Percentiles rank a stretch among this genome's conserved stretches.
These are phyloP conservation scores for Vigna mungo DNA, from an alignment of 306 rosid genomes.

Conservation along the genomic window DNA sequence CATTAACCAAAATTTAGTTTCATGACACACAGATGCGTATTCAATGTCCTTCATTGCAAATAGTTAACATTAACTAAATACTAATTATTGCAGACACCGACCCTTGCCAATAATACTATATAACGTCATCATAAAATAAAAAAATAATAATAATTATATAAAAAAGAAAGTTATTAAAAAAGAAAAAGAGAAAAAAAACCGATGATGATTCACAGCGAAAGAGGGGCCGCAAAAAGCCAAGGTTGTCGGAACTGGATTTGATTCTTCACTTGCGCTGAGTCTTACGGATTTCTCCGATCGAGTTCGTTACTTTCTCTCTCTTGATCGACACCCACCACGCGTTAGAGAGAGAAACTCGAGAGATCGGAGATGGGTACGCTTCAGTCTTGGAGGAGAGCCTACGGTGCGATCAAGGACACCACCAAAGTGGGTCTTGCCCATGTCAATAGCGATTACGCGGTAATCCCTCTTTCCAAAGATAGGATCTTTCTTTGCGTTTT, in stretches of 20 bases:
- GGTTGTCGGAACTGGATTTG: conserved; percentile 38
- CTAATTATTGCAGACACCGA: conserved; percentile 1
- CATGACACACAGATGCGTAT: not conserved
- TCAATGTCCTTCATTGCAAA: conserved; percentile 11
- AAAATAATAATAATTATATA: not conserved
- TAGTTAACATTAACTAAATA: conserved; percentile 2
- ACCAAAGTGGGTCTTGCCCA: conserved; percentile 99
- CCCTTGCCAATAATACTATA: not conserved
- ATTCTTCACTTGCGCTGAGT: conserved; percentile 36
- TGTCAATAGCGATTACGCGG: conserved; percentile 99
- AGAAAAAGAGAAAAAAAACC: not conserved
- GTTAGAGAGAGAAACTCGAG: conserved; percentile 46
- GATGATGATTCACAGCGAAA: conserved; percentile 45
- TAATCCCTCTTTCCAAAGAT: conserved; percentile 39
- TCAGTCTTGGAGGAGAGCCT: conserved; percentile 97
- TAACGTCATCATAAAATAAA: not conserved
- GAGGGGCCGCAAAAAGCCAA: conserved; percentile 46
- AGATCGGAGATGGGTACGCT: conserved; percentile 85
- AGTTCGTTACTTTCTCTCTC: conserved; percentile 52
- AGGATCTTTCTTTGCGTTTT: conserved; percentile 28
- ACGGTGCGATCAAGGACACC: conserved; percentile 90
- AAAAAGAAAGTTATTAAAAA: not conserved
- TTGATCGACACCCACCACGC: conserved; percentile 18
- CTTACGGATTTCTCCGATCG: conserved; percentile 29
- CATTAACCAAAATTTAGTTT: not conserved